These are phyloP conservation scores for Fusarium humuli DNA, from an alignment of 2,329 filamentous ascomycete genomes.

Conservation along the genomic window DNA sequence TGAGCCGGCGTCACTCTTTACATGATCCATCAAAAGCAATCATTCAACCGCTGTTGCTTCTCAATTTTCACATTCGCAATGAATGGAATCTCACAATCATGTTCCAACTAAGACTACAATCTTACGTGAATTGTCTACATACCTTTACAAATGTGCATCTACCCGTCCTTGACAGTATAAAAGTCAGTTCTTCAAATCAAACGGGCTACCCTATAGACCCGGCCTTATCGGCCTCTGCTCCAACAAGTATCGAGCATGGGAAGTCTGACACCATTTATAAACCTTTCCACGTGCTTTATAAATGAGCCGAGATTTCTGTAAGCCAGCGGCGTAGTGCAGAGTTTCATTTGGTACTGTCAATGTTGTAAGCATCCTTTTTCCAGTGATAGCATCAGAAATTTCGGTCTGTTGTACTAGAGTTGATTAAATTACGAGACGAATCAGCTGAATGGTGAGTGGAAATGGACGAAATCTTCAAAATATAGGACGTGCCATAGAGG, in stretches of 20 bases:
- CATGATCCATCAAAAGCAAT: neutral
- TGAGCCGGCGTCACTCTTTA: neutral
- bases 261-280: neutral
- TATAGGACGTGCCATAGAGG: neutral
- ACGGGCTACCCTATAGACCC: neutral
- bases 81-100: neutral
- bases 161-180: neutral
- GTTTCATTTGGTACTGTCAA: neutral
- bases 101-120: neutral
- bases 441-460: neutral
- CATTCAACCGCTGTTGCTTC: neutral
- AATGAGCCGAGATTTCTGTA: neutral
- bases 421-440: neutral
- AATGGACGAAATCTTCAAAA: neutral
- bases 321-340: neutral
- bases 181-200: neutral
- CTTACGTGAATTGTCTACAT: neutral
- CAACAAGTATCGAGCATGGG: neutral
- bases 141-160: neutral
- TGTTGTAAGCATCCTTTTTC: neutral
- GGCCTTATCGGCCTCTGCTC: neutral
- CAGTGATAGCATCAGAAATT: neutral
- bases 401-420: neutral
- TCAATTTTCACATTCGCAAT: neutral
- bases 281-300: neutral